phyloP scores from a whole-genome alignment of 2,329 filamentous ascomycete genomes.

The Diaporthe sp. region DNA sequence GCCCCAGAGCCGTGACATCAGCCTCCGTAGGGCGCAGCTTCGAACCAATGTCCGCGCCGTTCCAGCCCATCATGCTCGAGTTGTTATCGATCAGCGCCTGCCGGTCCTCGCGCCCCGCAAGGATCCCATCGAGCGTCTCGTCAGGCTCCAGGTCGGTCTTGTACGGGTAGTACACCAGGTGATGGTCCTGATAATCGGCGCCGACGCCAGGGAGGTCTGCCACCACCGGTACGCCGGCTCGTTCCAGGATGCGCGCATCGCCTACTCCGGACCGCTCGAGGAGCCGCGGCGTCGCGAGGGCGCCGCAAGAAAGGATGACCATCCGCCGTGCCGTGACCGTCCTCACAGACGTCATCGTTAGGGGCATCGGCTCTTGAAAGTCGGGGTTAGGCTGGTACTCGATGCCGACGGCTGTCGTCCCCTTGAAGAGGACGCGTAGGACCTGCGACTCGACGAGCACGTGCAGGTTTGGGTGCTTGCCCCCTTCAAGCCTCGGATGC shows the following conservation, averaged over 20 bases:
- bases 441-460: constrained; percentile 49
- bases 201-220: constrained; percentile 66
- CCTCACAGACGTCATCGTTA: constrained; percentile 43
- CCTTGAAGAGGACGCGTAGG: constrained; percentile 64
- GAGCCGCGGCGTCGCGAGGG: constrained; percentile 65
- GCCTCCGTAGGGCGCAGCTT: constrained; percentile 66
- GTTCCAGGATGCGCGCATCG: constrained; percentile 56
- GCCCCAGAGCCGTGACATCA: constrained; percentile 63
- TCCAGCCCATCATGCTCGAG: constrained; percentile 62
- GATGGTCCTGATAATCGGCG: constrained; percentile 66
- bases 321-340: constrained; percentile 66
- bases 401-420: constrained; percentile 64
- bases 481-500: constrained; percentile 46
- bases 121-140: constrained; percentile 56
- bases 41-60: constrained; percentile 63
- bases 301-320: constrained; percentile 62
- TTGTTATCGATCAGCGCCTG: constrained; percentile 43
- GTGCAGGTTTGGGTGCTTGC: constrained; percentile 47
- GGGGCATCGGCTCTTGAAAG: constrained; percentile 47
- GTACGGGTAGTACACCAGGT: constrained; percentile 64
- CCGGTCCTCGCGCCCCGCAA: constrained; percentile 40
- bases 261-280: constrained; percentile 74
- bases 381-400: constrained; percentile 64
- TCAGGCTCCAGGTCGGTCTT: constrained; percentile 56
- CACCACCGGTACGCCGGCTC: constrained; percentile 60